These are phyloP conservation scores for Hamiltosporidium magnivora DNA, from an alignment of 371 early-diverging fungal species.

Conservation along the genomic window DNA sequence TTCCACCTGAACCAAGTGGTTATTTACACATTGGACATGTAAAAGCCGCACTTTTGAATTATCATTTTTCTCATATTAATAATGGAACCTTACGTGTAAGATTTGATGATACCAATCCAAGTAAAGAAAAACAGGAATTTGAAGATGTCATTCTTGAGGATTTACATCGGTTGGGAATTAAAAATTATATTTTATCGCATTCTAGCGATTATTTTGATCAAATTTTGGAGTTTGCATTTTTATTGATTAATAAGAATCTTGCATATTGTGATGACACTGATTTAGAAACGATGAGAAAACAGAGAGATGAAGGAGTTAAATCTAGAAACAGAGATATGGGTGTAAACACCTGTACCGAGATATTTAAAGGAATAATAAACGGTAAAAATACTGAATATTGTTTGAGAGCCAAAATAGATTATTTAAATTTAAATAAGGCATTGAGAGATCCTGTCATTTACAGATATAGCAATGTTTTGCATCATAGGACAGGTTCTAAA, in stretches of 20 bases:
- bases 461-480: constrained; percentile 72
- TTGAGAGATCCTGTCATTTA: constrained; percentile 97
- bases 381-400: constrained; percentile 67
- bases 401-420: constrained; percentile 90
- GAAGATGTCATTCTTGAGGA: constrained; percentile 50
- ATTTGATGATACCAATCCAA: constrained; percentile 98
- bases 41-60: constrained; percentile 92
- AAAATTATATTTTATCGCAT: constrained; percentile 66
- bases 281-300: constrained; percentile 70
- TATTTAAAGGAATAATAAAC: constrained; percentile 74
- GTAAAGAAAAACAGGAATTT: constrained; percentile 70
- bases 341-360: constrained; percentile 73
- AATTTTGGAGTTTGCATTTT: constrained; percentile 69
- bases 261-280: constrained; percentile 94
- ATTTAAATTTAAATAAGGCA: constrained; percentile 78
- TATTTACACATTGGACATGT: constrained; percentile 96
- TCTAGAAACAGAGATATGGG: constrained; percentile 70
- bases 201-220: constrained; percentile 86
- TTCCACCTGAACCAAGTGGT: constrained; percentile 95
- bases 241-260: constrained; percentile 73
- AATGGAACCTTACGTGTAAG: constrained; percentile 83
- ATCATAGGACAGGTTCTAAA: constrained; percentile 72
- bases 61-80: constrained; percentile 79
- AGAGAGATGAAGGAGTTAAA: constrained; percentile 75
- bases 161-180: constrained; percentile 61